These are phyloP conservation scores for Massarina eburnea DNA, from an alignment of 2,329 filamentous ascomycete species.

Conservation along the genomic window DNA sequence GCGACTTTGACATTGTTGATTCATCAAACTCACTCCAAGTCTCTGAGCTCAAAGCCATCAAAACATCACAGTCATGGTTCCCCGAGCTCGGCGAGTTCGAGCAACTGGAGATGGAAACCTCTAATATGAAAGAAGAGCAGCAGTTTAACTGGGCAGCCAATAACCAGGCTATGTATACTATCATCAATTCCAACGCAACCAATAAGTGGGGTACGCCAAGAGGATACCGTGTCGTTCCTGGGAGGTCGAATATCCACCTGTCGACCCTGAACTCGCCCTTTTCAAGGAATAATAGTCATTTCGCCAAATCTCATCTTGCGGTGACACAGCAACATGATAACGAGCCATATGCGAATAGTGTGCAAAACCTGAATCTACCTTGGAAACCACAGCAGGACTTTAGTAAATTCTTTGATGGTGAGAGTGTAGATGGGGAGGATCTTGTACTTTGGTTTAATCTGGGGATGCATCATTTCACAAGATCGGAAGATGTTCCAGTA, in stretches of 20 bases:
- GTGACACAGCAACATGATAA: conserved; percentile 51
- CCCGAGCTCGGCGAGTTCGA: conserved; percentile 36
- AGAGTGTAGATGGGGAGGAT: conserved; percentile 42
- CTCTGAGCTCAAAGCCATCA: conserved; percentile 28
- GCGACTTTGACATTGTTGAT: conserved; percentile 43
- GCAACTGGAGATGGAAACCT: conserved; percentile 34
- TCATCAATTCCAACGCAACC: conserved; percentile 54
- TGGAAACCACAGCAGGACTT: conserved; percentile 52
- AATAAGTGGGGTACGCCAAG: conserved; percentile 56
- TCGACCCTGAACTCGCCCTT: conserved; percentile 42
- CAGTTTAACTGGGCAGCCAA: conserved; percentile 51
- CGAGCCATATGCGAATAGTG: conserved; percentile 43
- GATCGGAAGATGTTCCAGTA: conserved; percentile 14
- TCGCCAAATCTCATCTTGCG: conserved; percentile 43
- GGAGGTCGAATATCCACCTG: conserved; percentile 33
- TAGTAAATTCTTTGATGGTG: conserved; percentile 50
- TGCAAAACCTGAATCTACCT: conserved; percentile 41
- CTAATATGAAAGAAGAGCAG: conserved; percentile 45
- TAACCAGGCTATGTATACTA: conserved; percentile 52
- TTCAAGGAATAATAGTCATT: conserved; percentile 36
- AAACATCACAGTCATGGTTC: conserved; percentile 33
- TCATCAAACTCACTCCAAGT: conserved; percentile 39
- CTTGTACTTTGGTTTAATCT: conserved; percentile 53
- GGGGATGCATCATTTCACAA: conserved; percentile 48
- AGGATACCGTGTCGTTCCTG: conserved; percentile 51